Conservation (phyloP, 2,329 filamentous ascomycete species). For the Corniculantispora saksenae region DNA sequence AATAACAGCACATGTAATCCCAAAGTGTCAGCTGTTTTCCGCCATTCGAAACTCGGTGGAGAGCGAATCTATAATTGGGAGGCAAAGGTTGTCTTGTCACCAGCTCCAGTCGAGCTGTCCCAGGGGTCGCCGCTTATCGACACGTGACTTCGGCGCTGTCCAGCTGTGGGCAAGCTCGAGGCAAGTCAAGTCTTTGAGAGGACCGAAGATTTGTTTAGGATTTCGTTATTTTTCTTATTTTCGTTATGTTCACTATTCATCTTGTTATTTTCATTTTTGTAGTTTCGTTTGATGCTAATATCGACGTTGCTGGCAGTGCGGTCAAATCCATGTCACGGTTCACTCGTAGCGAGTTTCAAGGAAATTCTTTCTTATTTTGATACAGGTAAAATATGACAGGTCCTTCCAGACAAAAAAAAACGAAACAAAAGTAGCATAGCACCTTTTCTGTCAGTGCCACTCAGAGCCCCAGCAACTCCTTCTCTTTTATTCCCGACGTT, state of each 20-base stretch:
- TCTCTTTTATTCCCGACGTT: slow-evolving; percentile 7
- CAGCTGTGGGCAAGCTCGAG: too few relatives aligned
- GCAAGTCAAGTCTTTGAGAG: too few relatives aligned
- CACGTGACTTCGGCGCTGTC: slow-evolving; percentile 7
- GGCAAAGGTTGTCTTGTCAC: background rate
- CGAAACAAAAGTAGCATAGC: background rate
- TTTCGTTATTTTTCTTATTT: too few relatives aligned
- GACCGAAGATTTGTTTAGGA: too few relatives aligned
- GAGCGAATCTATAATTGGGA: background rate
- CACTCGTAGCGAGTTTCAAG: background rate
- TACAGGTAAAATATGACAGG: slow-evolving; percentile 17
- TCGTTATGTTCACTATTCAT: too few relatives aligned
- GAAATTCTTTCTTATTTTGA: slow-evolving; percentile 1
- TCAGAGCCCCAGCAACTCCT: slow-evolving; percentile 3
- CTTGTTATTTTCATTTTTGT: too few relatives aligned
- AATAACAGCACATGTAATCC: background rate
- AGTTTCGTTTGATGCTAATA: too few relatives aligned
- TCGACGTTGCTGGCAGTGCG: too few relatives aligned
- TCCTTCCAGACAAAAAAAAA: slow-evolving; percentile 11
- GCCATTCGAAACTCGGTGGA: background rate
- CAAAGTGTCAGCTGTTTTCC: background rate
- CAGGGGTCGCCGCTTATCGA: slow-evolving; percentile 11
- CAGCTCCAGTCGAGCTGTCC: background rate
- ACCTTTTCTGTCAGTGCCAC: background rate
- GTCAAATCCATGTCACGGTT: too few relatives aligned